Evolutionary conservation across 2,329 filamentous ascomycete species (phyloP).

Genomic region (Aspergillus oerlinghausenensis): DNA sequence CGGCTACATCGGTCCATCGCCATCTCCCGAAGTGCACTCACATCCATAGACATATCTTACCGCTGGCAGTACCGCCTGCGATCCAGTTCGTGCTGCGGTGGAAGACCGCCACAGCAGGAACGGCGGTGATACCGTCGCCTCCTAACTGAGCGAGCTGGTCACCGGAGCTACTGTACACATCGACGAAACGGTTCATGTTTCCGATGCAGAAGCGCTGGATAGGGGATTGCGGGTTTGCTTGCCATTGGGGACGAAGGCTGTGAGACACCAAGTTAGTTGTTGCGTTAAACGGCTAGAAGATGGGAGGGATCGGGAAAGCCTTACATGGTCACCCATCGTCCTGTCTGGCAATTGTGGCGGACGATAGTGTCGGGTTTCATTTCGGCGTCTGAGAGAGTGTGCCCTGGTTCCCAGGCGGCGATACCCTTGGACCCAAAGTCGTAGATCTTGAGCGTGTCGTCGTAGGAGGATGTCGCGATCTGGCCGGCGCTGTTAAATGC

Average conservation of each 20-base stretch:
- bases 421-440: slow-evolving; percentile 60
- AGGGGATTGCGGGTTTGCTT: slow-evolving; percentile 68
- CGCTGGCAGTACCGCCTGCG: slow-evolving; percentile 83
- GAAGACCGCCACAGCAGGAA: slow-evolving; percentile 87
- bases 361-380: slow-evolving; percentile 68
- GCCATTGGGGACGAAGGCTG: slow-evolving; percentile 82
- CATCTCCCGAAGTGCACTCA: slow-evolving; percentile 36
- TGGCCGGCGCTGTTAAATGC: slow-evolving; percentile 83
- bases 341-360: slow-evolving; percentile 91
- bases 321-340: slow-evolving; percentile 83
- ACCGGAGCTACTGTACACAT: slow-evolving; percentile 77
- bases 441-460: slow-evolving; percentile 92
- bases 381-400: slow-evolving; percentile 54
- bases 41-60: slow-evolving; percentile 89
- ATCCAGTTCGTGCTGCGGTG: slow-evolving; percentile 89
- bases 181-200: slow-evolving; percentile 97
- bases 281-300: not conserved
- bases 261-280: not conserved
- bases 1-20: not conserved
- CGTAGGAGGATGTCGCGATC: slow-evolving; percentile 87
- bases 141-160: slow-evolving; percentile 85
- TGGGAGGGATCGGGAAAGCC: slow-evolving; percentile 27
- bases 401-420: slow-evolving; percentile 54
- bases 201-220: slow-evolving; percentile 87
- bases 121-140: slow-evolving; percentile 86